These are phyloP conservation scores for Lepiota subincarnata DNA, from an alignment of 768 basidiomycete species.

Conservation along the genomic window DNA sequence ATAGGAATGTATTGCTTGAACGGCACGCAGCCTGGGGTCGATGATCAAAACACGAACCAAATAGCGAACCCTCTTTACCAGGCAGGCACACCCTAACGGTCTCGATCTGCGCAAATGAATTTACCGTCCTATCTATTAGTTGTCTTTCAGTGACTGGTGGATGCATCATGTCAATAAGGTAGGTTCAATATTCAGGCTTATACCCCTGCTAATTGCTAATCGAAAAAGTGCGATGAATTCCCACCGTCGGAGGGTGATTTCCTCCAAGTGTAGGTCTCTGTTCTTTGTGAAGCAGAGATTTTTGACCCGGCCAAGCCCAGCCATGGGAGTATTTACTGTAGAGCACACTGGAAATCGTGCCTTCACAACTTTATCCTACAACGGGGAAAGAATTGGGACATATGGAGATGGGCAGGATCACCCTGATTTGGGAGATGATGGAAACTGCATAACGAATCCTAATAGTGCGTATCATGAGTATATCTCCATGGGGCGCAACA, in stretches of 20 bases:
- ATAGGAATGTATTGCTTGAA: conserved; percentile 35
- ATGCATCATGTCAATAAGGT: conserved; percentile 37
- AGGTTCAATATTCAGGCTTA: conserved; percentile 6
- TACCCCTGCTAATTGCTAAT: background rate
- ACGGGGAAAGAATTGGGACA: conserved; percentile 15
- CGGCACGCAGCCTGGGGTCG: conserved; percentile 24
- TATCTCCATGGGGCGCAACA: background rate
- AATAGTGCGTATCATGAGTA: conserved; percentile 28
- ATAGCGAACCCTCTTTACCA: conserved; percentile 31
- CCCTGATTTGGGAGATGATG: conserved; percentile 25
- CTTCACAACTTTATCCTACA: conserved; percentile 34
- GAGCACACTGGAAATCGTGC: conserved; percentile 40
- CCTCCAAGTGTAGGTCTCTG: conserved; percentile 34
- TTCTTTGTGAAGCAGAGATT: too few relatives aligned
- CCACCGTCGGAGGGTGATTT: conserved; percentile 39
- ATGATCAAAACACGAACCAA: conserved; percentile 27
- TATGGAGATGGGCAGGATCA: conserved; percentile 34
- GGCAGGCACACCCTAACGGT: conserved; percentile 18
- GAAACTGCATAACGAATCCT: conserved; percentile 30
- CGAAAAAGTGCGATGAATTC: conserved; percentile 38
- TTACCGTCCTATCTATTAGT: conserved; percentile 15
- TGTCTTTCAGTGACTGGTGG: conserved; percentile 36
- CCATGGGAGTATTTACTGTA: conserved; percentile 29
- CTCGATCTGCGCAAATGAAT: background rate
- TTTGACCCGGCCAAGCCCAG: background rate